Evolutionary conservation across 768 basidiomycete genomes (phyloP), one percentile per base, ranked within the genome.

Genomic region (Kwoniella newhampshirensis): DNA sequence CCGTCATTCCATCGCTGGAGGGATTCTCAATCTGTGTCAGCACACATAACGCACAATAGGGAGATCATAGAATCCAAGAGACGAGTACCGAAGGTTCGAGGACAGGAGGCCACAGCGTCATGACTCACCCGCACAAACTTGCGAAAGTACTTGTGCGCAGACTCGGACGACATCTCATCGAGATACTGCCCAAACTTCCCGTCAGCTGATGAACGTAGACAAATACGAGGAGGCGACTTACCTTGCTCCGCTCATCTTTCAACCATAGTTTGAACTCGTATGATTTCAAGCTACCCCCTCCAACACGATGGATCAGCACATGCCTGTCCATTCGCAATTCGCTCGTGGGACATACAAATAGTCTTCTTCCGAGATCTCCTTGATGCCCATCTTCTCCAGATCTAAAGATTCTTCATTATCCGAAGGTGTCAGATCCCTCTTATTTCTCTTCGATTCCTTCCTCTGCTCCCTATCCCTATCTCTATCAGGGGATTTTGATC

Each of bases 191-290:
- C 4, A 30, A 25, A 13, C 15, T 44, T 18, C 26, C 15, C 26
- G 26, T 20, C n/a, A 30, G 30, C 30, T 59, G 18, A 63, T 35
- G 15, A 13, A 13, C 25, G 26, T 47, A 35, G 17, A 17, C 43
- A 27, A 79, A 78, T 32, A 50, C 28, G 30, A 20, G n/a, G n/a
- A 20, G 13, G 7, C 1, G 44, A 75, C 78, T 50, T 54, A 84
- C 85, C 78, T 83, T 85, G 48, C 77, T 79, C 65, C 84, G 82
- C 68, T 83, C 81, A 21, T 89, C 86, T 75, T 87, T 89, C 56
- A 96, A 79, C 91, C 92, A 97, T 23, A 83, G 75, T 62, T 86
- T 82, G 71, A 93, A 94, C 71, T 96, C 92, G 54, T 85, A 83
- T 50, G 84, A 88, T 77, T 89, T 92, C 68, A 87, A 81, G 77